Evolutionary conservation across 1,284 basidiomycete genomes (phyloP), one percentile per base, ranked within the genome.

Genomic region (Tetrapyrgos nigripes): DNA sequence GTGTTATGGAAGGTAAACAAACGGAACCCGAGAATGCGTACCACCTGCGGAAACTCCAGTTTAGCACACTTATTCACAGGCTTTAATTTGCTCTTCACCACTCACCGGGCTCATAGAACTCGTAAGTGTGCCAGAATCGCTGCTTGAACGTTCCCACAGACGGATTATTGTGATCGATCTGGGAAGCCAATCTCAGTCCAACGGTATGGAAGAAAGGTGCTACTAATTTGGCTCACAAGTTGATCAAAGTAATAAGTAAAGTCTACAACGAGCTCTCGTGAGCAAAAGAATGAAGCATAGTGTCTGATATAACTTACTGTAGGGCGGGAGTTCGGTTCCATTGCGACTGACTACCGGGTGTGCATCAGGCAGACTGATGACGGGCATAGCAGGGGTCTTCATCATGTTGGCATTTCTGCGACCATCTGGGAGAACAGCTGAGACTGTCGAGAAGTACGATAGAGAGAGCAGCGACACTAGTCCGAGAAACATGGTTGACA

Each of bases 121-220:
- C 83, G 69, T 76, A 86, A 40, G 84, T 83, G 63, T 83, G 79
- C 86, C 86, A 90, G 73, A 81, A 92, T 35, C 89, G 81, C 70
- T 92, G 90, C 70, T 85, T 78, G 72, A 92, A 92, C 4, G 88
- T 92, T n/a, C 89, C 90, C n/a, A 84, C 73, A n/a, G 76, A 75
- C 6, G 88, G 85, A 57, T 89, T 80, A 58, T 76, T 83, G 70
- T 91, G 90, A 72, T 92, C 89, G 55, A 91, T 87, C 58, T 60
- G 33, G 9, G 27, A 8, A 44, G 3, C 23, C 11, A 45, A 19
- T 19, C 19, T 55, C 17, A 44, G 33, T 10, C 2, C 19, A 28
- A n/a, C n/a, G 33, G 44, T 4, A 11, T 4, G 17, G 10, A 21
- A 13, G 8, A 43, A 3, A 28, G 24, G 14, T 9, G 17, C 2